Evolutionary conservation across 2,329 filamentous ascomycete genomes (phyloP), one percentile per base, ranked within the genome.

Genomic region (Cladorrhinum sp.): DNA sequence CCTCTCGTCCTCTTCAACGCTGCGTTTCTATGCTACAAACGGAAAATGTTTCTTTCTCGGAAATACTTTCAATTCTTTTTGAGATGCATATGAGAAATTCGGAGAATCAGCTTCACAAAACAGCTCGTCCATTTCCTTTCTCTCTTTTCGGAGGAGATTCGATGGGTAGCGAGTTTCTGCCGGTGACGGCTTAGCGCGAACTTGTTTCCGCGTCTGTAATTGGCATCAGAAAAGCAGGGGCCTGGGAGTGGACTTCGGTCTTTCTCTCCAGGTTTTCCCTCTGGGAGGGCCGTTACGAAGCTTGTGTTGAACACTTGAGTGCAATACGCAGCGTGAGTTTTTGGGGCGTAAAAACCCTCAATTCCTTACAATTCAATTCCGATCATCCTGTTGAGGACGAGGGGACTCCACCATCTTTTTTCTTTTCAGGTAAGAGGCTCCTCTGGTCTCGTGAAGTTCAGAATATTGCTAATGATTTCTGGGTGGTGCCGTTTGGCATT

Each of bases 1-100:
- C 36, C n/a, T 12, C 85, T 84, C 87, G 85, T 87, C 88, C 88
- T 86, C 83, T 82, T 85, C 87, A 92, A 90, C 83, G 89, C 89
- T 89, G 88, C 88, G 88, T 92, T 91, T 92, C 89, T 91, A 91
- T 91, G 89, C 89, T 87, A 86, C 88, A 89, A 83, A 84, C 82
- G 79, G 81, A 89, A 78, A 79, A 67, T 71, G 66, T n/a, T 71
- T 73, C 74, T 13, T 20, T 22, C 27, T 48, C 22, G 7, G 71
- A 67, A 68, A 71, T 68, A 10, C 70, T 73, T 73, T 77, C 73
- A 60, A 59, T 29, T 58, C 59, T 51, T 57, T 52, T 48, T 64
- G 57, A 49, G 55, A 65, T 79, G 90, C 90, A 92, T 91, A 91
- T 92, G 90, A 91, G 90, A 93, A 93, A 72, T 71, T 72, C 70